These are phyloP conservation scores for Phellinidium pouzarii DNA, from an alignment of 1,284 basidiomycete species.

Conservation along the genomic window DNA sequence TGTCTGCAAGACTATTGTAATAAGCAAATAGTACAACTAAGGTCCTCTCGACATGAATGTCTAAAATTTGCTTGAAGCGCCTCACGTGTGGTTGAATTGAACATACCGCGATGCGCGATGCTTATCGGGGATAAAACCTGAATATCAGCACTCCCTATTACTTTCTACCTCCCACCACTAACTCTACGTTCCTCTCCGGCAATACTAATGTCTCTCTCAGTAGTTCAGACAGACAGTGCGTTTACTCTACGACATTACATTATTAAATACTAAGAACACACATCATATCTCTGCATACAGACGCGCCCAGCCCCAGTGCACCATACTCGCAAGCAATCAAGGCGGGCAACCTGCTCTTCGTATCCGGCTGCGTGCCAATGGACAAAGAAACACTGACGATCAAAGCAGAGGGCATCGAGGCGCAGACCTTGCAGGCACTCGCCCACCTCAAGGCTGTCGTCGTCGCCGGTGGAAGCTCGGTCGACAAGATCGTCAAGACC, in stretches of 20 bases:
- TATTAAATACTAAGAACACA: background rate
- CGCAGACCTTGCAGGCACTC: conserved; percentile 80
- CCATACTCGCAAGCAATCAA: conserved; percentile 90
- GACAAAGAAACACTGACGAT: conserved; percentile 71
- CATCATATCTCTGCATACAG: conserved; percentile 32
- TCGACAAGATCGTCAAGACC: conserved; percentile 79
- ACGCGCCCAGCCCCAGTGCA: conserved; percentile 81
- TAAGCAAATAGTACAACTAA: no score
- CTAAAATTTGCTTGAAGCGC: no score
- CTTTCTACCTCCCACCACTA: background rate
- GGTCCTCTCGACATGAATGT: no score
- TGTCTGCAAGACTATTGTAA: no score
- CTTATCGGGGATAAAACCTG: no score
- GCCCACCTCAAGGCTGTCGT: conserved; percentile 84
- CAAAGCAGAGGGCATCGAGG: conserved; percentile 75
- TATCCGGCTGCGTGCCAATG: conserved; percentile 87
- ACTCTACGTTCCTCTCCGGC: background rate
- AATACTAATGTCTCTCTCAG: background rate
- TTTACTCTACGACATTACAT: background rate
- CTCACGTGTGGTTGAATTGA: no score
- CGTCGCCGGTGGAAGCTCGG: conserved; percentile 75
- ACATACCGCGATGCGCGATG: no score
- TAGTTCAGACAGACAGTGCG: background rate
- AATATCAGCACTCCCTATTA: background rate
- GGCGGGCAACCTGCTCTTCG: conserved; percentile 80